A percentile compares a stretch with the other conserved stretches of the same genome.
Conservation (phyloP, 2,329 filamentous ascomycete genomes). For the Pestalotiopsis sp. region DNA sequence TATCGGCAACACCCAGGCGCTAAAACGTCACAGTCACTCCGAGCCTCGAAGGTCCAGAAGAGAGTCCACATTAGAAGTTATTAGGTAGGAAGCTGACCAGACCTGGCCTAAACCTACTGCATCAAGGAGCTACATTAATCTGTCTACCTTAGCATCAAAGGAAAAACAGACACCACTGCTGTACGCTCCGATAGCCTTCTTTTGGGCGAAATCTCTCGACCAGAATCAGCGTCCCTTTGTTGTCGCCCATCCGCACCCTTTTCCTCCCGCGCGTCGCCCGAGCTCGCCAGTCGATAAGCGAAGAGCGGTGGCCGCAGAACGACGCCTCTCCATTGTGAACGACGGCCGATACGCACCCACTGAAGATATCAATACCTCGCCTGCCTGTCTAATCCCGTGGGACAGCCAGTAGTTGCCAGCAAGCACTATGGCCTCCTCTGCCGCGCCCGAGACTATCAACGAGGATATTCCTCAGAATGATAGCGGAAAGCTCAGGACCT, state of each 20-base stretch:
- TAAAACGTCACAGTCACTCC: constrained; percentile 7
- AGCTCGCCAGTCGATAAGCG: neutral
- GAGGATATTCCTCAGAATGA: constrained; percentile 61
- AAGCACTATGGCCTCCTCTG: constrained; percentile 24
- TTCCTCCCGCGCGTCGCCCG: neutral
- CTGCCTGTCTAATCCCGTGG: neutral
- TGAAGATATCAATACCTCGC: neutral
- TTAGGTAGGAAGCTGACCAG: neutral
- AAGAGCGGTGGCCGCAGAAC: neutral
- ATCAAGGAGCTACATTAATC: neutral
- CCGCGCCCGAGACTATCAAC: constrained; percentile 24
- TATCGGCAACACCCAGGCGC: constrained; percentile 8
- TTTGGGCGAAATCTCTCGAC: neutral
- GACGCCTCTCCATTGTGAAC: neutral
- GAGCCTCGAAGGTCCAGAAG: neutral
- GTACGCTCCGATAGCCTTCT: neutral
- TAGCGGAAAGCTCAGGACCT: constrained; percentile 84
- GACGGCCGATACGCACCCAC: neutral
- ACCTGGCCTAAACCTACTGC: neutral
- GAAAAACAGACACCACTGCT: neutral
- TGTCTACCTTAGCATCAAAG: neutral
- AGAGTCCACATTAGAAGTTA: neutral
- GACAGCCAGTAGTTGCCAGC: neutral
- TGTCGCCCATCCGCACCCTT: neutral
- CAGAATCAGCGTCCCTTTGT: neutral